Evolutionary conservation across 352 stramenopile species (phyloP).

Genomic region (Globisporangium polare): DNA sequence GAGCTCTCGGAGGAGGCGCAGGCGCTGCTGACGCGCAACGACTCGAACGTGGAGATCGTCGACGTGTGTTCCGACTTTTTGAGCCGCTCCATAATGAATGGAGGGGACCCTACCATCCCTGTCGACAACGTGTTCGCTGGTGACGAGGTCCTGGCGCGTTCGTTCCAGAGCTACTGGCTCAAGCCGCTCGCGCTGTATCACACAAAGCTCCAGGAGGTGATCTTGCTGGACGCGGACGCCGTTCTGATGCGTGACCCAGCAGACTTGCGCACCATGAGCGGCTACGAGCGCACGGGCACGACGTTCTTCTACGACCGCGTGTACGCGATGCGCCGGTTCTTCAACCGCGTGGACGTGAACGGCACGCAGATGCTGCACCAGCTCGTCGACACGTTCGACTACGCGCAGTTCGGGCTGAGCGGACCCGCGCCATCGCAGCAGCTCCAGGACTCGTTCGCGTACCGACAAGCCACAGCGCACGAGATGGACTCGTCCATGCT

Average conservation of each 20-base stretch:
- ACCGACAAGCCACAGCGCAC: too few species aligned
- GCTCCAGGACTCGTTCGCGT: slow-evolving; percentile 38
- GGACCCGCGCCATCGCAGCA: slow-evolving; percentile 24
- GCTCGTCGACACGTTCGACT: slow-evolving; percentile 50
- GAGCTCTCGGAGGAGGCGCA: slow-evolving; percentile 32
- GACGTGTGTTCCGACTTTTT: slow-evolving; percentile 35
- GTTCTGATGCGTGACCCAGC: slow-evolving; percentile 42
- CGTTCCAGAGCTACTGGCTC: slow-evolving; percentile 53
- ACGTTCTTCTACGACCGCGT: slow-evolving; percentile 72
- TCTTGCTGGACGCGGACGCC: slow-evolving; percentile 48
- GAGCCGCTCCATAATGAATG: too few species aligned
- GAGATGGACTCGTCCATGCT: slow-evolving; percentile 67
- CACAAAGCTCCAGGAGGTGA: slow-evolving; percentile 37
- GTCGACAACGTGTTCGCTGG: too few species aligned
- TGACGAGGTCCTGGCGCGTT: not conserved
- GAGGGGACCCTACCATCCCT: too few species aligned
- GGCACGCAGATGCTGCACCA: too few species aligned
- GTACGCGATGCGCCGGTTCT: too few species aligned
- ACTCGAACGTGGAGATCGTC: slow-evolving; percentile 35
- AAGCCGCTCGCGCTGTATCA: slow-evolving; percentile 52
- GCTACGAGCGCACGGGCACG: slow-evolving; percentile 45
- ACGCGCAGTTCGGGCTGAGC: slow-evolving; percentile 36
- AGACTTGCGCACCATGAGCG: slow-evolving; percentile 28
- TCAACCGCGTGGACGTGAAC: too few species aligned
- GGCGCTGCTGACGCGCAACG: slow-evolving; percentile 23